A percentile compares a stretch with the other conserved stretches of the same genome.
These are phyloP conservation scores for Epichloe hybrida DNA, from an alignment of 2,329 filamentous ascomycete species.

Conservation along the genomic window DNA sequence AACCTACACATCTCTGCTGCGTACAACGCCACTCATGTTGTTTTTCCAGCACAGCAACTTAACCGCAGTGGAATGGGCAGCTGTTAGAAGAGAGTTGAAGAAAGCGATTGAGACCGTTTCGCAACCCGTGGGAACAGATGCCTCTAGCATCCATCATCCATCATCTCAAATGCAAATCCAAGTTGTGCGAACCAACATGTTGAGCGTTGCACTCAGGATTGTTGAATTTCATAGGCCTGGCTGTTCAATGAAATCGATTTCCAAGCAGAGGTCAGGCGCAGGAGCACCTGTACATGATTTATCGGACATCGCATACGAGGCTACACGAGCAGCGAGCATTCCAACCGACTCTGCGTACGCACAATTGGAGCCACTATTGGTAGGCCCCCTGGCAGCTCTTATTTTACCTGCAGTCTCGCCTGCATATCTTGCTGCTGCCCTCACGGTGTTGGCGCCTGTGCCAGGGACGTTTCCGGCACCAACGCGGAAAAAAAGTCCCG, in stretches of 20 bases:
- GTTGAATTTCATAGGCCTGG: conserved; percentile 65
- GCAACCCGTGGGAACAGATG: conserved; percentile 12
- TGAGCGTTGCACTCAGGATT: conserved; percentile 70
- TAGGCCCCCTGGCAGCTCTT: conserved; percentile 68
- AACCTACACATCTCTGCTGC: conserved; percentile 77
- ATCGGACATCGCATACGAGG: conserved; percentile 37
- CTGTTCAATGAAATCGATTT: conserved; percentile 20
- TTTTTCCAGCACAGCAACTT: conserved; percentile 65
- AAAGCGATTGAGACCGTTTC: conserved; percentile 30
- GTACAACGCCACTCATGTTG: conserved; percentile 71
- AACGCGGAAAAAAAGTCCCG: conserved; percentile 58
- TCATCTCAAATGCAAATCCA: conserved; percentile 59
- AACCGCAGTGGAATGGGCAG: conserved; percentile 49
- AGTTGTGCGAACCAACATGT: conserved; percentile 79
- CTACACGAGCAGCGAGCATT: conserved; percentile 26
- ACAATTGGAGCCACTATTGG: conserved; percentile 60
- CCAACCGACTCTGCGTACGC: conserved; percentile 30
- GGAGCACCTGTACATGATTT: conserved; percentile 36
- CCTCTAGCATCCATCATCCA: conserved; percentile 28
- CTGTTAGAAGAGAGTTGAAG: conserved; percentile 29
- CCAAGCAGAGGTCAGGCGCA: conserved; percentile 15
- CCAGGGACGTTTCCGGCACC: conserved; percentile 65
- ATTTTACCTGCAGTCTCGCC: conserved; percentile 75
- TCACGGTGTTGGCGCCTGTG: conserved; percentile 64
- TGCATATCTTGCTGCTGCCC: conserved; percentile 65